Evolutionary conservation across 176 grass and related monocot genomes (phyloP).

Genomic region (Juncus effusus): DNA sequence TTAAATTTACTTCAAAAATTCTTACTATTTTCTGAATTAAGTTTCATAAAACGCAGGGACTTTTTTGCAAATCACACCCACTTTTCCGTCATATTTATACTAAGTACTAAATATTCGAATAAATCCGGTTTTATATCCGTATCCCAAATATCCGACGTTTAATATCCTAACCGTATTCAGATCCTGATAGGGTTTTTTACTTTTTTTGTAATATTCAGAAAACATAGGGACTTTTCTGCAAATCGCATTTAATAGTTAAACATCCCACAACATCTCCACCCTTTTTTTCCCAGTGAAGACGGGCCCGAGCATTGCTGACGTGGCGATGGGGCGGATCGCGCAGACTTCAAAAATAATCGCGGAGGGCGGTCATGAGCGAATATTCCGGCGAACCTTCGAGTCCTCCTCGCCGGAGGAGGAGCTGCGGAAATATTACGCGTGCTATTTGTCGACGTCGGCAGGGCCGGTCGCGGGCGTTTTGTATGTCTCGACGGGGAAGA

Average conservation of each 20-base stretch:
- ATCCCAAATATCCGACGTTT: too few relatives aligned
- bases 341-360: constrained; percentile 68
- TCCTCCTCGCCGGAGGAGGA: constrained; percentile 54
- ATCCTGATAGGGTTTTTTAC: too few relatives aligned
- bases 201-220: too few relatives aligned
- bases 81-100: too few relatives aligned
- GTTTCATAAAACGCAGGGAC: too few relatives aligned
- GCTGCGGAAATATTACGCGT: constrained; percentile 74
- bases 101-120: too few relatives aligned
- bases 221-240: too few relatives aligned
- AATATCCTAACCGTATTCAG: too few relatives aligned
- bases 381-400: constrained; percentile 70
- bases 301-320: constrained; percentile 67
- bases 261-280: not conserved
- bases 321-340: constrained; percentile 76
- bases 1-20: too few relatives aligned
- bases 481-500: constrained; percentile 68
- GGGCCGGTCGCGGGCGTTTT: constrained; percentile 70
- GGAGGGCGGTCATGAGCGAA: constrained; percentile 71
- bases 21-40: too few relatives aligned
- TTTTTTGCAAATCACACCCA: too few relatives aligned
- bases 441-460: constrained; percentile 75
- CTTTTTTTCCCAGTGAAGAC: constrained; percentile 53
- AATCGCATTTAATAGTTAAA: not conserved
- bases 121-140: too few relatives aligned